Percentiles rank a stretch among this genome's conserved stretches.
These are phyloP conservation scores for Epichloe amarillans DNA, from an alignment of 2,329 filamentous ascomycete species.

Conservation along the genomic window DNA sequence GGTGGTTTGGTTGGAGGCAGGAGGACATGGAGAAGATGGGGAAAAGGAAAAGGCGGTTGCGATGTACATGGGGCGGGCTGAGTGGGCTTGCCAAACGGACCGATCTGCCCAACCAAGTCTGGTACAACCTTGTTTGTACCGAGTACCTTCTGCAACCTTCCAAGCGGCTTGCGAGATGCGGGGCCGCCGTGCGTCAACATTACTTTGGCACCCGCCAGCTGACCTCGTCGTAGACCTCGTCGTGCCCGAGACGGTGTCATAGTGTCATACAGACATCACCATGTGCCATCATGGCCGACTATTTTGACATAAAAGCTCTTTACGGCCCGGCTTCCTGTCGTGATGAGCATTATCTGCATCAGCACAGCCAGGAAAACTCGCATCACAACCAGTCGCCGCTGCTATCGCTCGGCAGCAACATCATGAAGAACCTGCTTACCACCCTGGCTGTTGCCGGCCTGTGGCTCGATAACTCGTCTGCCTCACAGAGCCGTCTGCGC, in stretches of 20 bases:
- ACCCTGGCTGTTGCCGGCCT: neutral
- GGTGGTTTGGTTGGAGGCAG: neutral
- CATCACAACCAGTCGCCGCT: neutral
- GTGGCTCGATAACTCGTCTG: neutral
- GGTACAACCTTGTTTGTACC: too few relatives aligned
- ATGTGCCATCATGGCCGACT: neutral
- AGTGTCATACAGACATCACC: neutral
- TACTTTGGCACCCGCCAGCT: neutral
- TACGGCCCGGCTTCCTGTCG: neutral
- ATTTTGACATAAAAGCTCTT: neutral
- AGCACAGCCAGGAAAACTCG: neutral
- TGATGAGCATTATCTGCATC: neutral
- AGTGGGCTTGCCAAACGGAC: neutral
- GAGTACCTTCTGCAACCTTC: neutral
- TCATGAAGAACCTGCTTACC: constrained; percentile 1
- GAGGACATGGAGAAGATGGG: neutral
- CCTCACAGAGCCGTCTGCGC: neutral
- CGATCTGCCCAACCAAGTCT: neutral
- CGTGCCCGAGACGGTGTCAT: neutral
- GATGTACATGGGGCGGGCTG: neutral
- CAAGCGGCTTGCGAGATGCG: neutral
- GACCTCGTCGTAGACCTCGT: neutral
- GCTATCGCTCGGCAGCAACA: neutral
- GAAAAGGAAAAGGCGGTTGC: neutral
- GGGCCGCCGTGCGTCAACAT: neutral